Base-by-base conservation (phyloP, 75 land plant species). In the Larix kaempferi region DNA sequence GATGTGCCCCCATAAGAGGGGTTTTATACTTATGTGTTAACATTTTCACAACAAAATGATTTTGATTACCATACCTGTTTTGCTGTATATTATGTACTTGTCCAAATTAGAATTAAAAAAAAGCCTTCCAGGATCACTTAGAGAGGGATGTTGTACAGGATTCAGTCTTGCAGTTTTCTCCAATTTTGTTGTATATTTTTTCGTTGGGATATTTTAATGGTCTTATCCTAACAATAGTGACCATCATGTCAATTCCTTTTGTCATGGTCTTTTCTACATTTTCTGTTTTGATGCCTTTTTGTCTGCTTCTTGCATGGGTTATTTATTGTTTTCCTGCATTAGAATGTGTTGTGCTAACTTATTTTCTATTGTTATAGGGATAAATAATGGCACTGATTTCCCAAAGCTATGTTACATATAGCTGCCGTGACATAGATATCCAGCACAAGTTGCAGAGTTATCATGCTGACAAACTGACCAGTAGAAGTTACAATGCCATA, bases 401-500 rank as follows among this genome's bases (percentile, higher is more conserved):
- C 11, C n/a, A 39, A 44, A 69, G 25, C 73, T 39, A 22, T 7
- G 11, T 65, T 65, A 41, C 69, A 35, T 33, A 35, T 65, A 29
- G 69, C 41, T 19, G 0, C 69, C 69, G 35, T 65, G 69, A 65
- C 69, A 65, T 35, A 16, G 33, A 65, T 65, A 65, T 65, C 41
- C 69, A 33, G 17, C 21, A 25, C 69, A 33, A 21, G 19, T 33
- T 35, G 35, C 69, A 65, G 0, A 35, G 73, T 6, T 39, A 39
- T n/a, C 12, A n/a, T 69, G 52, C 23, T 69, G n/a, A 41, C 73
- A 41, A 41, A 17, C n/a, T 69, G 52, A 21, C 17, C 49, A 19
- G 10, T 67, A 39, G 49, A 67, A 21, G 72, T 67, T 67, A 44
- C 44, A 67, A 39, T 17, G 72, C 49, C 72, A 39, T 67, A 49